phyloP scores from a whole-genome alignment of 805 yeast species.

The Maudiozyma turicensis region DNA sequence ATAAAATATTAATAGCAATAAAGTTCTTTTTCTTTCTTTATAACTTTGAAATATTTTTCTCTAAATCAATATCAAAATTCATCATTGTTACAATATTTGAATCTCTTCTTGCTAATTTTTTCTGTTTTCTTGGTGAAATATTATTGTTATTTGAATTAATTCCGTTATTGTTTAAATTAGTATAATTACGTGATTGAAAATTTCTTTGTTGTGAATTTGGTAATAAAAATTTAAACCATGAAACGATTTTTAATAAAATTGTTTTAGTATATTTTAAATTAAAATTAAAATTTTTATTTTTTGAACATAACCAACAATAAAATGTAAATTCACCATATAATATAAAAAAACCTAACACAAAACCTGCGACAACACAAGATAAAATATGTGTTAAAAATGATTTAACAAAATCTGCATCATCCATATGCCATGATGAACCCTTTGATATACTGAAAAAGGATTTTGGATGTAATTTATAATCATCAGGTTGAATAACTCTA shows the following conservation, averaged over 20 bases:
- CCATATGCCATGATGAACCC: slow-evolving; percentile 89
- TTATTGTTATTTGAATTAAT: not conserved
- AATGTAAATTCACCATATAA: slow-evolving; percentile 38
- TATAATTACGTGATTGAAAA: not conserved
- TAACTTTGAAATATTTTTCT: not conserved
- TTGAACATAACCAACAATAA: slow-evolving; percentile 26
- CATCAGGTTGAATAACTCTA: slow-evolving; percentile 58
- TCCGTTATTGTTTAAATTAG: not conserved
- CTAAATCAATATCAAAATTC: slow-evolving; percentile 1
- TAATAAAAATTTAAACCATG: not conserved
- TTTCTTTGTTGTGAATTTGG: not conserved
- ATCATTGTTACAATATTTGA: not conserved
- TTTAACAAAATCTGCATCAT: slow-evolving; percentile 73
- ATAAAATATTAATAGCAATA: not conserved
- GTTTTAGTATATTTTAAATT: slow-evolving; percentile 14
- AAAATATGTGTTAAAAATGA: slow-evolving; percentile 62
- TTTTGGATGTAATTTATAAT: slow-evolving; percentile 48
- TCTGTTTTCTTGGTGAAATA: not conserved
- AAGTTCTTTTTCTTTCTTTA: not conserved
- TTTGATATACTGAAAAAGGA: slow-evolving; percentile 63
- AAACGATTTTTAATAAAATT: not conserved
- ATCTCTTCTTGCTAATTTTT: slow-evolving; percentile 2
- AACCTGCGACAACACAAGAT: slow-evolving; percentile 61
- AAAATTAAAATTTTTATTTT: slow-evolving; percentile 15
- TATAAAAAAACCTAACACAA: slow-evolving; percentile 40